Evolutionary conservation across 2,329 filamentous ascomycete species (phyloP), one percentile per base, ranked within the genome.

Genomic region (Phaeosphaeria sp.): DNA sequence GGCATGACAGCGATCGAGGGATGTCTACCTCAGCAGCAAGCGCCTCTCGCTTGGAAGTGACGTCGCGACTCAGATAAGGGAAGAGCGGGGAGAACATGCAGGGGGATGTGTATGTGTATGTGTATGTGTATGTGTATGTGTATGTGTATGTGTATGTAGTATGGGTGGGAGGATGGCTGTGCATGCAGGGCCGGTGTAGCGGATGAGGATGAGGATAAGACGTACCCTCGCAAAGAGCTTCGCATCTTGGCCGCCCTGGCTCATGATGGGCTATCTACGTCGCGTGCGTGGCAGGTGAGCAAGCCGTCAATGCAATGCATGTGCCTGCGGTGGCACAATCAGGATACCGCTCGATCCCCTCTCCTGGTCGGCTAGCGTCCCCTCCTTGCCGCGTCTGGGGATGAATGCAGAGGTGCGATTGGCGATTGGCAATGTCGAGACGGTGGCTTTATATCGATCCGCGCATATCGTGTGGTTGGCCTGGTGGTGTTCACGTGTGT

Each of bases 141-240:
- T 30, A 18, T 33, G 21, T 33, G 25, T 13, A 20, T 25, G 46
- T 30, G 27, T 33, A 36, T 33, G 25, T 13, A 9, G 9, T 27
- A 27, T 27, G 25, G 25, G 25, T 9, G 25, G 25, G 25, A 9
- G 9, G 9, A 27, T 4, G 25, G 25, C 25, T 5, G 25, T 27
- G 25, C 6, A 6, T 46, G 21, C 18, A 15, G 43, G 44, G 3
- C 13, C 1, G 44, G 23, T 10, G n/a, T 27, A 25, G n/a, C 11
- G 11, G 44, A 22, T 13, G 20, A 46, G 52, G 47, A 52, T 52
- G 25, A 30, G 36, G 52, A 39, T 43, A 56, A 58, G 60, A 88
- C 88, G 72, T 89, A 99, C 95, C 84, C 95, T 89, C 79, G 95
- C 94, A 84, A 99, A 99, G 82, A 99, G 89, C 87, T 97, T 98